Percentiles rank a stretch among this genome's conserved stretches.
Conservation (phyloP, 1,284 basidiomycete genomes). For the Pseudozyma sp. region DNA sequence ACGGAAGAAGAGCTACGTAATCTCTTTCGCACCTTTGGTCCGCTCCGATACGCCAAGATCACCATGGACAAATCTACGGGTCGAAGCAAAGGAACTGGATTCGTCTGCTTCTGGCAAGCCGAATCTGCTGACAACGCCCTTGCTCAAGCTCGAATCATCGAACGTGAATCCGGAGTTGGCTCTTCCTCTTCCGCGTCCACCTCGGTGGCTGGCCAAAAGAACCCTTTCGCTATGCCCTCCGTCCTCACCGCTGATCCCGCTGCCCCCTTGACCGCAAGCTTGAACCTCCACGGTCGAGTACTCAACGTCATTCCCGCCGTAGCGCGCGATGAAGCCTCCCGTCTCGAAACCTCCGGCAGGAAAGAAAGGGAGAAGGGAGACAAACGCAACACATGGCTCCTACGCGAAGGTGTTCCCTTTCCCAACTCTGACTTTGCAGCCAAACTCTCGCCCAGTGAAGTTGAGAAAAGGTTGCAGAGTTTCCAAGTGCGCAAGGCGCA, state of each 20-base stretch:
- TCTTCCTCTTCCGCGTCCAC: slow-evolving; percentile 11
- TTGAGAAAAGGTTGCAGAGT: slow-evolving; percentile 57
- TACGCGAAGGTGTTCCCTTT: slow-evolving; percentile 79
- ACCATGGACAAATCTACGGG: slow-evolving; percentile 86
- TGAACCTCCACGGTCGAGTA: slow-evolving; percentile 92
- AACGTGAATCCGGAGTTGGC: slow-evolving; percentile 51
- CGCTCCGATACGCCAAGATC: slow-evolving; percentile 91
- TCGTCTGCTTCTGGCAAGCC: slow-evolving; percentile 96
- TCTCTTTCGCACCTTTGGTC: slow-evolving; percentile 78
- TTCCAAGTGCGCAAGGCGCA: slow-evolving; percentile 64
- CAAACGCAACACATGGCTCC: slow-evolving; percentile 93
- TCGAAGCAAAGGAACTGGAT: slow-evolving; percentile 92
- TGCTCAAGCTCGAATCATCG: slow-evolving; percentile 75
- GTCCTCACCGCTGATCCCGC: slow-evolving; percentile 88
- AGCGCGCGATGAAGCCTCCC: slow-evolving; percentile 85
- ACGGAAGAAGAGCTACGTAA: slow-evolving; percentile 65
- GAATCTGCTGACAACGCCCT: slow-evolving; percentile 89
- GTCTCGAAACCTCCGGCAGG: slow-evolving; percentile 86
- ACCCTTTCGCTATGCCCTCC: slow-evolving; percentile 64
- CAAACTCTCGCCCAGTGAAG: slow-evolving; percentile 51
- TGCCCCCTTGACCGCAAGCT: slow-evolving; percentile 80
- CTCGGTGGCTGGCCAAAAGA: slow-evolving; percentile 38
- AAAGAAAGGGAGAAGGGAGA: slow-evolving; percentile 85
- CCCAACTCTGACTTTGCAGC: slow-evolving; percentile 56
- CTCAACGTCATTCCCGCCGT: slow-evolving; percentile 91